Conservation (phyloP, 106 monocot genomes). For the Dioscorea zingiberensis region DNA sequence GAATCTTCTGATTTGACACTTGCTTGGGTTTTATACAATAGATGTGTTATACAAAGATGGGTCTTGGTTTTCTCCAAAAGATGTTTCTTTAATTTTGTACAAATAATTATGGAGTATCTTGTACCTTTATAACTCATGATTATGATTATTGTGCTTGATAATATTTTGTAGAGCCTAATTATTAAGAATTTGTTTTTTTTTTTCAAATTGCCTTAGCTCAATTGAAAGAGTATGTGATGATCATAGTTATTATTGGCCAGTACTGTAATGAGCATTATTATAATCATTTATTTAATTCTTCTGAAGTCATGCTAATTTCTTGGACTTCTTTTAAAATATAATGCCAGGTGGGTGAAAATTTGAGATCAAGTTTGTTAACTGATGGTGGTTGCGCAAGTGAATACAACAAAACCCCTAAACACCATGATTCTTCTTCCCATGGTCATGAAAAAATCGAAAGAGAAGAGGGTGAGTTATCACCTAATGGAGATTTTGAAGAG, state of each 20-base stretch:
- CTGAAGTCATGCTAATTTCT: not conserved
- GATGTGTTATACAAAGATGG: not conserved
- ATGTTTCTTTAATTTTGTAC: not conserved
- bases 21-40: not conserved
- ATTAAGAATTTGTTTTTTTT: not conserved
- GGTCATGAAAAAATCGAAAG: conserved; percentile 64
- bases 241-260: not conserved
- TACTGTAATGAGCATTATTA: not conserved
- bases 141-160: no score
- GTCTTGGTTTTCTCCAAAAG: not conserved
- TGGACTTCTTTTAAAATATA: not conserved
- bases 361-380: conserved; percentile 19
- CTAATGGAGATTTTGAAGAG: conserved; percentile 93
- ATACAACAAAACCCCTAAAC: conserved; percentile 27
- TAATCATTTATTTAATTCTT: not conserved
- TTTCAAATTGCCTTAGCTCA: not conserved
- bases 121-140: no score
- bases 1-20: not conserved
- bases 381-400: conserved; percentile 41
- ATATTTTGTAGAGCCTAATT: not conserved
- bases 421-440: conserved; percentile 17
- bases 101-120: no score
- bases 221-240: not conserved
- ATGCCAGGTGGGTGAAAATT: conserved; percentile 28
- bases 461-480: conserved; percentile 95